Base-by-base conservation (phyloP, 1,284 basidiomycete genomes). In the Rhodotorula sp. region DNA sequence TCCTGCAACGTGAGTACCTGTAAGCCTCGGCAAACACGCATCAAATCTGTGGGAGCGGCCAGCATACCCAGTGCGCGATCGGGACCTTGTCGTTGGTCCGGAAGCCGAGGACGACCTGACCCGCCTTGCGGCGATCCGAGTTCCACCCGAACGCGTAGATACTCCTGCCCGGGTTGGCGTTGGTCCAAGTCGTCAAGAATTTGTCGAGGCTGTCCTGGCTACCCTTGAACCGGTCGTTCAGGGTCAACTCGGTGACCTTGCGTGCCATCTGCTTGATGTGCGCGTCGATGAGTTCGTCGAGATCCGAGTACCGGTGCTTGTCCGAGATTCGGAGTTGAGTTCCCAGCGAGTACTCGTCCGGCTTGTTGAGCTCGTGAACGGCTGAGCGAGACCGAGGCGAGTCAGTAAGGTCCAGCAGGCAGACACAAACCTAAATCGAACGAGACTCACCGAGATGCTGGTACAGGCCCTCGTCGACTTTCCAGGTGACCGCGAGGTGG, bases 401-500 rank as follows among this genome's bases (percentile, higher is more conserved):
- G 42, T 64, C 15, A 54, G 62, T 70, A 57, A 48, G 75, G 37
- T 42, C n/a, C 30, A 2, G 33, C 26, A 22, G 59, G 42, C 33
- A 20, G n/a, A n/a, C n/a, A n/a, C n/a, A 48, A n/a, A 33, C 20
- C n/a, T 17, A 33, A 29, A 29, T 20, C 37, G 20, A 42, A 37
- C 14, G n/a, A 2, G 22, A 77, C 81, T 69, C 78, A 92, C 92
- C 94, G 72, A 99, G 91, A 80, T 99, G 97, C 80, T 99, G 96
- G 82, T 91, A 99, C 29, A 99, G 84, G 72, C 90, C 91, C 70
- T 97, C 91, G 76, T 96, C 95, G 17, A 99, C 95, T 82, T 99
- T 99, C 96, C 96, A 99, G 0, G 96, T 99, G 20, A 99, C 91
- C 48, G 96, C 96, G 49, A 99, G 85, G 82, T 99, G 96, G 79